A percentile compares a stretch with the other conserved stretches of the same genome.
Evolutionary conservation across 116 monocot genomes (phyloP).

Genomic region (Trichopus zeylanicus): DNA sequence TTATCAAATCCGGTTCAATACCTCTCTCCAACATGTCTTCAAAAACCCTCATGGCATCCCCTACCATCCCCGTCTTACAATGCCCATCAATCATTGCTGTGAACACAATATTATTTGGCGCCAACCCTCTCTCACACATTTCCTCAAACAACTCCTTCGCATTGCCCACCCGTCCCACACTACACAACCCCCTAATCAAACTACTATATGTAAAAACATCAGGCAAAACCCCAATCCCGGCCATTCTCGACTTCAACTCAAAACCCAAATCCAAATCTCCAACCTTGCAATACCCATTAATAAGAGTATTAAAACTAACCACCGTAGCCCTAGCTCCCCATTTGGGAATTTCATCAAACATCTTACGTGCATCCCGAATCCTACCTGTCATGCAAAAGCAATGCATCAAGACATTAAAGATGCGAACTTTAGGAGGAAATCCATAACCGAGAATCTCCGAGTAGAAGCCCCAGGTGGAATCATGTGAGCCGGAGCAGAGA

Average conservation of each 20-base stretch:
- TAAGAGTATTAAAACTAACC: conserved; percentile 76
- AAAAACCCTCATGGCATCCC: conserved; percentile 37
- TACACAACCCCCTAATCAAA: conserved; percentile 50
- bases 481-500: conserved; percentile 11
- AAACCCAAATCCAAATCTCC: conserved; percentile 44
- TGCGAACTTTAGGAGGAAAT: conserved; percentile 26
- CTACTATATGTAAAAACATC: conserved; percentile 67
- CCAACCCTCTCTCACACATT: conserved; percentile 42
- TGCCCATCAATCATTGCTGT: conserved; percentile 69
- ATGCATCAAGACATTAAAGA: conserved; percentile 53
- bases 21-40: conserved; percentile 47
- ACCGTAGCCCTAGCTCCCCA: conserved; percentile 21
- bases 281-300: conserved; percentile 53
- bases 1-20: conserved; percentile 51
- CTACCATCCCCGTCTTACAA: conserved; percentile 45
- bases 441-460: conserved; percentile 40
- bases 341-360: conserved; percentile 42
- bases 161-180: conserved; percentile 23
- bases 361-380: conserved; percentile 16
- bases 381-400: conserved; percentile 39
- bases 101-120: conserved; percentile 43
- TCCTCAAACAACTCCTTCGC: conserved; percentile 41
- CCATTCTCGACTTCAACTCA: conserved; percentile 36
- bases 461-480: conserved; percentile 42
- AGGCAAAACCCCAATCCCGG: conserved; percentile 17